A percentile compares a stretch with the other conserved stretches of the same genome.
phyloP scores from a whole-genome alignment of 768 basidiomycete genomes.

The Saitozyma podzolica region DNA sequence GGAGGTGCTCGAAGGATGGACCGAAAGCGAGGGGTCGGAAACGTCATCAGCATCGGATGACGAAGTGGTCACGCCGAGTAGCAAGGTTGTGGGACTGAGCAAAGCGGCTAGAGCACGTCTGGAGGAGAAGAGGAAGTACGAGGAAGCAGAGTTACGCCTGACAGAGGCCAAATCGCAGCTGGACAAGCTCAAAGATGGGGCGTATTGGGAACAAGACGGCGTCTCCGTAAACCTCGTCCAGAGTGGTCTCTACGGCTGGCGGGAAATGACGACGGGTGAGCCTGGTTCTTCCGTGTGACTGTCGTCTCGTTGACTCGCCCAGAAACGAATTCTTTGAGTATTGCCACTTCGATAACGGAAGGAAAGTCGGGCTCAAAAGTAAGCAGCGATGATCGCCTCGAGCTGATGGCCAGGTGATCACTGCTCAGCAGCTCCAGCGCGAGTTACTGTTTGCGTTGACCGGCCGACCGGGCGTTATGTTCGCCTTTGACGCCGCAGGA shows the following conservation, averaged over 20 bases:
- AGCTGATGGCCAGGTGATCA: constrained; percentile 20
- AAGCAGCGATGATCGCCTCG: background rate
- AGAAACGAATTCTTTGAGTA: no score
- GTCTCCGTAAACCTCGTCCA: constrained; percentile 2
- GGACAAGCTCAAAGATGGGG: constrained; percentile 11
- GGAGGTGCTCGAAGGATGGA: constrained; percentile 37
- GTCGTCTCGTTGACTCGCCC: no score
- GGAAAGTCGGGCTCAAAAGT: background rate
- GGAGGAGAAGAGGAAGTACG: background rate
- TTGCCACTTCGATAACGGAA: no score
- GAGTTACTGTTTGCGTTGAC: constrained; percentile 38
- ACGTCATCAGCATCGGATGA: background rate
- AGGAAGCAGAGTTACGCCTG: constrained; percentile 11
- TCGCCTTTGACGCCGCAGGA: constrained; percentile 8
- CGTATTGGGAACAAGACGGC: constrained; percentile 31
- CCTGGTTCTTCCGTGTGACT: background rate
- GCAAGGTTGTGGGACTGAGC: background rate
- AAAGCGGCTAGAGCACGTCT: background rate
- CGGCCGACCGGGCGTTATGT: constrained; percentile 29
- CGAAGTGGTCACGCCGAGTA: constrained; percentile 25
- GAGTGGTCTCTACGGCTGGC: constrained; percentile 34
- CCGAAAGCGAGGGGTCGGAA: constrained; percentile 14
- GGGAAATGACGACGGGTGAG: constrained; percentile 29
- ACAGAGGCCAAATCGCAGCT: constrained; percentile 17
- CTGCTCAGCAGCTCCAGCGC: constrained; percentile 29